phyloP scores from a whole-genome alignment of 202 grass and related monocot species.

The Dendrocalamus latiflorus region DNA sequence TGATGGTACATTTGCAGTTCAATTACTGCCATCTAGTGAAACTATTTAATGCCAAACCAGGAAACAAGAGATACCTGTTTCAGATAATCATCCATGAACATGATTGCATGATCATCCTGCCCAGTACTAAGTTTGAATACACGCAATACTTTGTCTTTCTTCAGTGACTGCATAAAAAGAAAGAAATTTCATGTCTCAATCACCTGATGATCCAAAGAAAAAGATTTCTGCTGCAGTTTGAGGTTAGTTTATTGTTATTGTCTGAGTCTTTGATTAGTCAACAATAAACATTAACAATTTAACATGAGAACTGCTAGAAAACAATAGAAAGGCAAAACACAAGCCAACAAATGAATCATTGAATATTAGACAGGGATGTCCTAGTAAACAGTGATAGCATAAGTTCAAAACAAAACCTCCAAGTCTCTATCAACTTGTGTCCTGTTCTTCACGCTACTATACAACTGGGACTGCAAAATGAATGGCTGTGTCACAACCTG shows the following conservation, averaged over 20 bases:
- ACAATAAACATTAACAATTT: background rate
- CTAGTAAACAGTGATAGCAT: background rate
- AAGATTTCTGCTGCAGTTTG: background rate
- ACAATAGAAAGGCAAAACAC: background rate
- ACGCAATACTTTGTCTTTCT: conserved; percentile 64
- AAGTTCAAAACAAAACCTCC: conserved; percentile 55
- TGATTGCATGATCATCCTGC: conserved; percentile 88
- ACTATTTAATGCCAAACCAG: background rate
- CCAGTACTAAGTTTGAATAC: conserved; percentile 85
- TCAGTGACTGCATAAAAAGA: conserved; percentile 47
- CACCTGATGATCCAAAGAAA: background rate
- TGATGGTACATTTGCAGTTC: background rate
- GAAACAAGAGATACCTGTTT: conserved; percentile 48
- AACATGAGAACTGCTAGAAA: background rate
- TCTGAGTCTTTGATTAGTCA: background rate
- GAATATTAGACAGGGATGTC: background rate
- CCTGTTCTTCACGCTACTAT: conserved; percentile 80
- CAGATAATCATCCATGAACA: conserved; percentile 91
- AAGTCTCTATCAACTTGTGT: conserved; percentile 92
- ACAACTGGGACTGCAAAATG: conserved; percentile 70
- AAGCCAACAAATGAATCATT: background rate
- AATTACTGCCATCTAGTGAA: conserved; percentile 6
- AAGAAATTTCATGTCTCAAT: background rate
- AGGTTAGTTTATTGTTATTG: background rate
- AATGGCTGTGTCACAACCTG: conserved; percentile 61